Evolutionary conservation across 192 early-diverging fungal genomes (phyloP), one percentile per base, ranked within the genome.

Genomic region (Coemansia sp.): DNA sequence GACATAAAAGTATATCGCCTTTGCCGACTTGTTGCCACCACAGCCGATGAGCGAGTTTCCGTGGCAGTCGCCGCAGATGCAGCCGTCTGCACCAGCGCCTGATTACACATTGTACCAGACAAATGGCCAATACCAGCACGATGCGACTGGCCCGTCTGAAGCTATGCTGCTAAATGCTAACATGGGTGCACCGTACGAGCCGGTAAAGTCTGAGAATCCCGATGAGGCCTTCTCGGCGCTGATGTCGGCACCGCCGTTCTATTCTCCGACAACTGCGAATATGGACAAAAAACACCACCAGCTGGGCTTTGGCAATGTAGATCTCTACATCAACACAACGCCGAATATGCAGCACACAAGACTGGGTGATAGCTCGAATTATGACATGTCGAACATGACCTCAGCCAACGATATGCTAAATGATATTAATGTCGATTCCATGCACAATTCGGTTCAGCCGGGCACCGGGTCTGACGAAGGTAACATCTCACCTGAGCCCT

Each of bases 61-160:
- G 2, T 72, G 69, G 77, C 72, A 73, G 49, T 58, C 77, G 22
- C 50, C 72, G 37, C 75, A 66, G 52, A 45, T 56, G 47, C 71
- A 73, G 52, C 63, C 66, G 23, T 17, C 57, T 22, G 1, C 62
- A 17, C 54, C 56, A 52, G 23, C 24, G 19, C 52, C 51, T 11
- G 25, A 39, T 5, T 52, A 53, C 21, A 21, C 37, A 6, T 4
- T 29, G 50, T 55, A 25, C 24, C 19, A 22, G 21, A 38, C 19
- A 9, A 12, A 25, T 2, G 24, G 21, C 50, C 52, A 55, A 23
- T 4, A 15, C 22, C 21, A 53, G 12, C 47, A 61, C 5, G 39
- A 62, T 32, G 41, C 11, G 0, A 21, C 19, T 53, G 49, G 41
- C 62, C 5, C 58, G 25, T 35, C 51, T 29, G 62, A 17, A 21